Conservation (phyloP, 2,329 filamentous ascomycete genomes). For the Fusarium virguliforme region DNA sequence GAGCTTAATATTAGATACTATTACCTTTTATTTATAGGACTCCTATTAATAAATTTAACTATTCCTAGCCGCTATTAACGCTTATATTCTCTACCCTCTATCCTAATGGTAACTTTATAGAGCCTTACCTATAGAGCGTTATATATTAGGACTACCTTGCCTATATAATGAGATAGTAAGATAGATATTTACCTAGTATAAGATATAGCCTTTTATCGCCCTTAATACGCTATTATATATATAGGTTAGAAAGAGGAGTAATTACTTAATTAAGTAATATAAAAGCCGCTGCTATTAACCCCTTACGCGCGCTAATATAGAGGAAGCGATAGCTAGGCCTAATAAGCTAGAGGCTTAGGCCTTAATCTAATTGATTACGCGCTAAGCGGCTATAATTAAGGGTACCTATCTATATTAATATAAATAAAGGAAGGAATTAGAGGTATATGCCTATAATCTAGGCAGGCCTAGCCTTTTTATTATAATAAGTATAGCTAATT, state of each 20-base stretch:
- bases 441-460: slow-evolving; percentile 3
- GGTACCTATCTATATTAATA: slow-evolving; percentile 4
- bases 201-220: neutral
- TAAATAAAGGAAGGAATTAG: slow-evolving; percentile 13
- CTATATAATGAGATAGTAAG: no score
- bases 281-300: no score
- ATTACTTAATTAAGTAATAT: no score
- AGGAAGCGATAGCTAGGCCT: no score
- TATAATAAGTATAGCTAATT: neutral
- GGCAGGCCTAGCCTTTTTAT: neutral
- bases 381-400: neutral
- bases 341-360: slow-evolving; percentile 10
- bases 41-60: slow-evolving; percentile 12
- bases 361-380: slow-evolving; percentile 5
- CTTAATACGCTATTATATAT: slow-evolving; percentile 12
- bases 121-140: no score
- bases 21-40: no score
- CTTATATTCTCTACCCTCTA: slow-evolving; percentile 10
- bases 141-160: no score
- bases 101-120: slow-evolving; percentile 6
- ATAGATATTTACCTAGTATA: no score
- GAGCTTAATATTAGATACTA: neutral
- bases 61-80: slow-evolving; percentile 9
- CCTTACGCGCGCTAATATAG: no score
- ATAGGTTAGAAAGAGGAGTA: no score